Percentiles rank a stretch among this genome's conserved stretches.
Evolutionary conservation across 1,139 yeast species (phyloP).

Genomic region (Protomyces inundatus): DNA sequence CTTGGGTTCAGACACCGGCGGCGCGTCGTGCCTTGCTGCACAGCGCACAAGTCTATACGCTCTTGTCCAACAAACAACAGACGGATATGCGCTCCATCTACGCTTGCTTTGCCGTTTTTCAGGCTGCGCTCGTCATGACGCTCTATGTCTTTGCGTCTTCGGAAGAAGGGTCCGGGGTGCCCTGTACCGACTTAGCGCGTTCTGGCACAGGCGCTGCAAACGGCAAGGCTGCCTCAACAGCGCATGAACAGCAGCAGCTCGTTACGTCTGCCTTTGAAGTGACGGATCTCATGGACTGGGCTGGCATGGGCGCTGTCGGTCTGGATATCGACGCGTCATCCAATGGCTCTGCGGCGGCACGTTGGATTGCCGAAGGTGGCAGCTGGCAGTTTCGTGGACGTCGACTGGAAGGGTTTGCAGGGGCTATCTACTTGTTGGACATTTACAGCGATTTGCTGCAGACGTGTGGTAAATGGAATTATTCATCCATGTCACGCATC

Average conservation of each 20-base stretch:
- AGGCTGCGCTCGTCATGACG: conserved; percentile 20
- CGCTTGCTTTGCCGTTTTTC: conserved; percentile 15
- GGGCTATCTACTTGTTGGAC: conserved; percentile 12
- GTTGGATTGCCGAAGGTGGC: conserved; percentile 7
- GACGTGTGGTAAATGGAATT: conserved; percentile 19
- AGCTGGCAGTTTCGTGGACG: conserved; percentile 4
- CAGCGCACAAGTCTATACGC: conserved; percentile 12
- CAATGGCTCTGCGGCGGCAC: conserved; percentile 8
- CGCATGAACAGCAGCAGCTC: not conserved
- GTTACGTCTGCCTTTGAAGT: not conserved
- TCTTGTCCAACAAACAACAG: conserved; percentile 4
- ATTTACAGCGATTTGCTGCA: conserved; percentile 11
- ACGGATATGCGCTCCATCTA: conserved; percentile 19
- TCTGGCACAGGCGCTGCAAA: not conserved
- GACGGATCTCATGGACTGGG: conserved; percentile 11
- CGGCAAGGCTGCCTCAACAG: not conserved
- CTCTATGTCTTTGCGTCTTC: conserved; percentile 12
- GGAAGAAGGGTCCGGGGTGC: not conserved
- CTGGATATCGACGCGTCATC: conserved; percentile 3
- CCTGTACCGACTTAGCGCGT: not conserved
- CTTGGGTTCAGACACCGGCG: conserved; percentile 15
- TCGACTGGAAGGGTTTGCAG: conserved; percentile 6
- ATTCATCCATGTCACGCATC: not conserved
- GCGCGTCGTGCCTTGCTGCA: conserved; percentile 22
- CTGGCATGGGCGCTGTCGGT: conserved; percentile 13